Evolutionary conservation across 1,284 basidiomycete species (phyloP).

Genomic region (Sporisorium scitamineum): DNA sequence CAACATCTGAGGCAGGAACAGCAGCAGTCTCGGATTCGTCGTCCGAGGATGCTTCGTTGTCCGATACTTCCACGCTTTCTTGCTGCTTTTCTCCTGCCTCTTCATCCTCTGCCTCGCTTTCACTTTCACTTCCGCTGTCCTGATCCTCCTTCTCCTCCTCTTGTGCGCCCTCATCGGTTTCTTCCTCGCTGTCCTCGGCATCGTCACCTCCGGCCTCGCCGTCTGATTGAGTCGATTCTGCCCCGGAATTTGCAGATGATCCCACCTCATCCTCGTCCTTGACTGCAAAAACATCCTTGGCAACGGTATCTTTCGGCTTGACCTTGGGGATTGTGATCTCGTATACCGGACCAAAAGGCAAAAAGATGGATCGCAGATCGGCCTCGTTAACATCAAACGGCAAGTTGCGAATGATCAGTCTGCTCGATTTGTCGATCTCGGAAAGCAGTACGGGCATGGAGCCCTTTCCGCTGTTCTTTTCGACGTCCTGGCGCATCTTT

Average conservation of each 20-base stretch:
- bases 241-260: conserved; percentile 18
- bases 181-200: conserved; percentile 18
- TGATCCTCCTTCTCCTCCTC: conserved; percentile 52
- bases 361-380: conserved; percentile 87
- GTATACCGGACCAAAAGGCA: conserved; percentile 88
- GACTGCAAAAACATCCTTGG: conserved; percentile 43
- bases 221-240: conserved; percentile 22
- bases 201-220: conserved; percentile 15
- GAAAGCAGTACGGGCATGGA: conserved; percentile 43
- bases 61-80: conserved; percentile 5
- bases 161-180: conserved; percentile 22
- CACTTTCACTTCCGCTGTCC: conserved; percentile 71
- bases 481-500: conserved; percentile 70
- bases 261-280: conserved; percentile 30
- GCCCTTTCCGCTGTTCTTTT: conserved; percentile 52
- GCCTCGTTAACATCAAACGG: conserved; percentile 78
- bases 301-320: conserved; percentile 25
- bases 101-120: conserved; percentile 69
- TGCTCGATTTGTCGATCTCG: conserved; percentile 71
- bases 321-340: conserved; percentile 81
- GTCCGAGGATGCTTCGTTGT: neutral
- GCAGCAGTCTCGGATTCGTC: conserved; percentile 70
- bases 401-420: conserved; percentile 92
- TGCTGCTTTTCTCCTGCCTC: conserved; percentile 49
- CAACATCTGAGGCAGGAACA: conserved; percentile 77